Evolutionary conservation across 2,329 filamentous ascomycete species (phyloP), one percentile per base, ranked within the genome.

Genomic region (Leptoxyphium fumago): DNA sequence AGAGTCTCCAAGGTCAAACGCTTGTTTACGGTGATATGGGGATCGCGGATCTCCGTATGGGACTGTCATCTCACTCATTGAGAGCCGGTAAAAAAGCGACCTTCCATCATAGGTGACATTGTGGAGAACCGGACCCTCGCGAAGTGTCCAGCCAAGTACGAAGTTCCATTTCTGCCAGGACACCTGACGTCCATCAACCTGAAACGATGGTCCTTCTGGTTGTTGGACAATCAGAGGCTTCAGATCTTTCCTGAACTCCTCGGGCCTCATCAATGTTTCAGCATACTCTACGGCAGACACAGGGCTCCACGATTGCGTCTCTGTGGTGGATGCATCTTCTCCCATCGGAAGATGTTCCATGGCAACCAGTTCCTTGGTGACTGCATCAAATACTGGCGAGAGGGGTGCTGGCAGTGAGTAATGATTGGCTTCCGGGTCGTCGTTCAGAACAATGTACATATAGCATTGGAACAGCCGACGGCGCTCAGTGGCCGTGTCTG

Each of bases 1-100:
- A 9, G 72, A 76, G 46, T 84, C 79, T 7, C 81, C 81, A 47
- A 84, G 74, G 52, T 84, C 80, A 52, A 84, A 84, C 1, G 80
- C 80, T 43, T 79, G 76, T 57, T 85, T 84, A 38, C 79, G 71
- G 43, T 80, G 77, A 56, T 75, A 83, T 0, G 79, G 80, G 0
- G 70, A 64, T 1, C 80, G 71, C 1, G 76, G 76, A 52, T 84
- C 80, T 43, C 38, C 69, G 52, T 76, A 75, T 5, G 71, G 70
- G 45, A 78, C 74, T 46, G 74, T 78, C 75, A 83, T 82, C 54
- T 84, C 80, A 2, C 74, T 78, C 2, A 83, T 63, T 2, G 77
- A 74, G 34, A 83, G 61, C 34, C 80, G 69, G 59, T 82, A 83
- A 61, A 84, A 81, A 1, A 83, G 60, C 48, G 70, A 74, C 14